Evolutionary conservation across 441 rosid species (phyloP).

Genomic region (Jatropha multifida): DNA sequence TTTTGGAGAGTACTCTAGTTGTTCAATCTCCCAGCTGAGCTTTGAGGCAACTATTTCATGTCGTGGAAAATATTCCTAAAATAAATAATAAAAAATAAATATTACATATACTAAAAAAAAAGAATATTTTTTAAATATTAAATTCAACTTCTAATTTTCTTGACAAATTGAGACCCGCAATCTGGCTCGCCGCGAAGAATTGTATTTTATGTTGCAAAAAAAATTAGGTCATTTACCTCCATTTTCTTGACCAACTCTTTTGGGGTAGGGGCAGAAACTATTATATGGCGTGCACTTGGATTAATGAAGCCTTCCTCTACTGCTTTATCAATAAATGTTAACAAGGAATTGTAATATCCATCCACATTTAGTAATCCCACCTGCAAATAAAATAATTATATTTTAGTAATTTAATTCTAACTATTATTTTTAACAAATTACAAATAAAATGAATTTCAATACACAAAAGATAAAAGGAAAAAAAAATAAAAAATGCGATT

Average conservation of each 20-base stretch:
- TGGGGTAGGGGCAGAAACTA: slow-evolving; percentile 73
- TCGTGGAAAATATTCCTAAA: slow-evolving; percentile 74
- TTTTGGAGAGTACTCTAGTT: slow-evolving; percentile 43
- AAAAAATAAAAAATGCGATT: not conserved
- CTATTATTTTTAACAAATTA: no score
- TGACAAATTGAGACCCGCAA: no score
- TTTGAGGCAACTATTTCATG: slow-evolving; percentile 80
- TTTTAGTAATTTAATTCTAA: no score
- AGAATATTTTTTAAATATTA: no score
- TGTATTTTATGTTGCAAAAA: no score
- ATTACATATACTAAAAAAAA: not conserved
- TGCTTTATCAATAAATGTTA: slow-evolving; percentile 82
- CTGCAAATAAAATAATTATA: slow-evolving; percentile 29
- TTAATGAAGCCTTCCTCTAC: slow-evolving; percentile 88
- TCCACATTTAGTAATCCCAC: slow-evolving; percentile 90
- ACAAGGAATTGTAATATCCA: slow-evolving; percentile 75
- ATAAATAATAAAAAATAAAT: not conserved
- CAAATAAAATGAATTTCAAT: no score
- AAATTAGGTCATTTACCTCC: slow-evolving; percentile 50
- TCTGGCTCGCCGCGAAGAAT: no score
- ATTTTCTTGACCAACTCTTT: slow-evolving; percentile 72
- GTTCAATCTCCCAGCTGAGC: slow-evolving; percentile 79
- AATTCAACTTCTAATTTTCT: no score
- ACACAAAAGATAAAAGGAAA: no score
- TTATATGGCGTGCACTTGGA: slow-evolving; percentile 86